Conservation (phyloP, 2,329 filamentous ascomycete genomes). For the Exophiala sp. region DNA sequence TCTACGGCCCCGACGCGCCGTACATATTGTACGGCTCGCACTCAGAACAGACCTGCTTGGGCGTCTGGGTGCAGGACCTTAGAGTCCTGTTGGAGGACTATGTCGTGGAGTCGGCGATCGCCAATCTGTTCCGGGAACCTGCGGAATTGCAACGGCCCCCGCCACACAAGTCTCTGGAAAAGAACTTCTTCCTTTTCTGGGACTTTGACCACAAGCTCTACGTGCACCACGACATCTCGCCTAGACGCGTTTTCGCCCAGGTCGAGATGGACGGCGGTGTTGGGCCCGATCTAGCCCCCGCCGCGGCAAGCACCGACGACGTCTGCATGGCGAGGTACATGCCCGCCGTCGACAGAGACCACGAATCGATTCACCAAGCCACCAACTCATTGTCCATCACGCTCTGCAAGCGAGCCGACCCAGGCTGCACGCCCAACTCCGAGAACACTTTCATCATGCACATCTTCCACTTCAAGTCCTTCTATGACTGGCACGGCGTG, state of each 20-base stretch:
- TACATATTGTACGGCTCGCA: slow-evolving; percentile 57
- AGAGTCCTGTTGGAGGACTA: slow-evolving; percentile 38
- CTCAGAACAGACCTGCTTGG: slow-evolving; percentile 54
- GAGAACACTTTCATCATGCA: slow-evolving; percentile 54
- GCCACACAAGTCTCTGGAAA: slow-evolving; percentile 50
- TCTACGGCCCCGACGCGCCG: slow-evolving; percentile 49
- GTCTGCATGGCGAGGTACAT: slow-evolving; percentile 48
- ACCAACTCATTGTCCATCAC: slow-evolving; percentile 58
- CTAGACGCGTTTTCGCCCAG: slow-evolving; percentile 47
- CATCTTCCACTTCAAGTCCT: slow-evolving; percentile 55
- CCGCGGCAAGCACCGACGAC: slow-evolving; percentile 38
- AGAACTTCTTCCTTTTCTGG: slow-evolving; percentile 64
- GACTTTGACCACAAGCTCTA: slow-evolving; percentile 47
- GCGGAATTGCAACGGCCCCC: slow-evolving; percentile 54
- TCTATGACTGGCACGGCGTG: slow-evolving; percentile 42
- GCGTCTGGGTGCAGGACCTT: slow-evolving; percentile 56
- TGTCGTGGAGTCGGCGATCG: slow-evolving; percentile 32
- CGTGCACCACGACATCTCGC: slow-evolving; percentile 51
- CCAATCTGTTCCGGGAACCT: slow-evolving; percentile 37
- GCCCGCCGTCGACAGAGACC: slow-evolving; percentile 34
- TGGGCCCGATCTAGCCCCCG: slow-evolving; percentile 46
- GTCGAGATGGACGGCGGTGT: slow-evolving; percentile 45
- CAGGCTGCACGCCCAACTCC: slow-evolving; percentile 41
- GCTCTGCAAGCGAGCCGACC: slow-evolving; percentile 49
- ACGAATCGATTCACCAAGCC: slow-evolving; percentile 56